A percentile compares a stretch with the other conserved stretches of the same genome.
Evolutionary conservation across 2,329 filamentous ascomycete species (phyloP).

Genomic region (Aspergillus luchuensis): DNA sequence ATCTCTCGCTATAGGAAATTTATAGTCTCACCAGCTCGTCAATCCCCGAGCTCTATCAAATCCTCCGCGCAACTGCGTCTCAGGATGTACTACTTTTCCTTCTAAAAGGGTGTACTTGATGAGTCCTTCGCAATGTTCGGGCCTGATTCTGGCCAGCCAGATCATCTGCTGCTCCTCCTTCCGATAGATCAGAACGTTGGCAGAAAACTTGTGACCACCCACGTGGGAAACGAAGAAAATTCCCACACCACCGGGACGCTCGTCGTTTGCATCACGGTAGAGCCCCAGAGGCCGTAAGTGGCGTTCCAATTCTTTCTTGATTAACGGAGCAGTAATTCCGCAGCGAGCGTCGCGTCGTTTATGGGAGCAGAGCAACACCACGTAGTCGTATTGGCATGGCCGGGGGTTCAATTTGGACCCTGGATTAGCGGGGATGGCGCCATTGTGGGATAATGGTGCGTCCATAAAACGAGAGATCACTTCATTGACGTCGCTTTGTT

Average conservation of each 20-base stretch:
- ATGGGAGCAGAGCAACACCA: conserved; percentile 89
- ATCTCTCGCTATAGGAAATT: background rate
- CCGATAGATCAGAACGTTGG: conserved; percentile 86
- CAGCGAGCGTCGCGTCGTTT: conserved; percentile 86
- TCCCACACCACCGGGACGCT: conserved; percentile 79
- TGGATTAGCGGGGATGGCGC: conserved; percentile 51
- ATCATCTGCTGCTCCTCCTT: conserved; percentile 57
- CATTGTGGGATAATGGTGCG: conserved; percentile 52
- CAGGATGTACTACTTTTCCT: conserved; percentile 87
- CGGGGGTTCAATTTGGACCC: conserved; percentile 48
- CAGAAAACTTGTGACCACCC: conserved; percentile 90
- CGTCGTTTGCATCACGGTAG: conserved; percentile 78
- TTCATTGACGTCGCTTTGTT: conserved; percentile 62
- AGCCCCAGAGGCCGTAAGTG: conserved; percentile 78
- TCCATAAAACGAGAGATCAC: conserved; percentile 70
- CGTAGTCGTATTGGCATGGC: conserved; percentile 73
- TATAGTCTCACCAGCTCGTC: conserved; percentile 58
- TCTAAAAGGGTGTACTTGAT: conserved; percentile 81
- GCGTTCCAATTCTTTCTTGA: conserved; percentile 78
- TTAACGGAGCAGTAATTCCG: conserved; percentile 80
- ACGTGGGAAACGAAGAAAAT: conserved; percentile 93
- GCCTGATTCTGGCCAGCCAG: conserved; percentile 83
- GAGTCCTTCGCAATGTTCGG: conserved; percentile 86
- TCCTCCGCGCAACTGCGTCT: conserved; percentile 77
- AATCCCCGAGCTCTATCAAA: conserved; percentile 75